phyloP scores from a whole-genome alignment of 495 filamentous ascomycete genomes.

The Xylaria palmicola region DNA sequence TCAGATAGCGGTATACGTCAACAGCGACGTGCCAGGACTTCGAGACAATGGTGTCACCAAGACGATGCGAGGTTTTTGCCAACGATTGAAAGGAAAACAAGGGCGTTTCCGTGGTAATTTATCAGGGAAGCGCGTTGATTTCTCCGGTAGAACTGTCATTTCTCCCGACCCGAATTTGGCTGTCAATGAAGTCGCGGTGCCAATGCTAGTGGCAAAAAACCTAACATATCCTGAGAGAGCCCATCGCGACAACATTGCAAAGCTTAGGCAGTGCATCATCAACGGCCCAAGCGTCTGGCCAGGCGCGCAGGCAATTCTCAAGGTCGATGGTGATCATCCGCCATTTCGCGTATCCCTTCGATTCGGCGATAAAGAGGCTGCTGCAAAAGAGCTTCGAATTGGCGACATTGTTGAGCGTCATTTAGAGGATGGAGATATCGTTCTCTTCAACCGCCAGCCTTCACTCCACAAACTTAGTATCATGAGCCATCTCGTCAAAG shows the following conservation, averaged over 20 bases:
- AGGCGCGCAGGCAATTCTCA: constrained; percentile 78
- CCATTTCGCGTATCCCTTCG: constrained; percentile 70
- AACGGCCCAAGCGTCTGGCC: constrained; percentile 79
- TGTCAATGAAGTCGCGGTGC: constrained; percentile 92
- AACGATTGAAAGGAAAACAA: constrained; percentile 94
- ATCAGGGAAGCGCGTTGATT: constrained; percentile 97
- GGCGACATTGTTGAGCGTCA: constrained; percentile 94
- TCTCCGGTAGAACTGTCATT: constrained; percentile 96
- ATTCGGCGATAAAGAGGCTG: constrained; percentile 64
- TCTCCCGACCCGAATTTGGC: constrained; percentile 93
- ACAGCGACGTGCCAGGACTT: constrained; percentile 91
- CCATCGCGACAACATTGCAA: constrained; percentile 76
- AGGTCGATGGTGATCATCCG: constrained; percentile 46
- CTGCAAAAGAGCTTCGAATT: constrained; percentile 68
- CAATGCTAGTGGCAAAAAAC: constrained; percentile 84
- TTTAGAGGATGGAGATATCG: constrained; percentile 92
- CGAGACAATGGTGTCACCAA: constrained; percentile 72
- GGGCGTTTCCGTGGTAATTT: constrained; percentile 95
- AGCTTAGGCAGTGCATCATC: constrained; percentile 66
- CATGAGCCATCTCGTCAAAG: constrained; percentile 87
- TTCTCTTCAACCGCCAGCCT: constrained; percentile 96
- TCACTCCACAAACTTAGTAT: constrained; percentile 98
- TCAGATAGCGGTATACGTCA: constrained; percentile 95
- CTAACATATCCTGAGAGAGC: constrained; percentile 92
- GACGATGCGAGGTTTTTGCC: constrained; percentile 87